Evolutionary conservation across 2,329 filamentous ascomycete genomes (phyloP).

Genomic region (Talaromyces sp.): DNA sequence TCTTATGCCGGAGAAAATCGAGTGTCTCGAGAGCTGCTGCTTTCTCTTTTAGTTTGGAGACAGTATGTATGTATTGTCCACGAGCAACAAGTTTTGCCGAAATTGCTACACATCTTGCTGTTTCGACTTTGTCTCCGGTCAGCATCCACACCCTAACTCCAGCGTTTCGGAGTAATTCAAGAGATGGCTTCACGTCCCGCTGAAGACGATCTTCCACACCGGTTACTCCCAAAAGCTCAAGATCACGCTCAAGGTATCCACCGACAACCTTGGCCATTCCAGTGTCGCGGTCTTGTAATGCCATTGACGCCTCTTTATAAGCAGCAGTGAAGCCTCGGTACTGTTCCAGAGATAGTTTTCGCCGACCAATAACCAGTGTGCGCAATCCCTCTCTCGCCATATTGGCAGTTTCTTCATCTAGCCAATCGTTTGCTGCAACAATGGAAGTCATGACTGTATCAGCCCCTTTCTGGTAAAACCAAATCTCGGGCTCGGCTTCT

Average conservation of each 20-base stretch:
- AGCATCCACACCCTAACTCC: slow-evolving; percentile 99
- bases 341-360: slow-evolving; percentile 70
- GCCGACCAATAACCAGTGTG: slow-evolving; percentile 91
- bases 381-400: slow-evolving; percentile 96
- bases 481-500: slow-evolving; percentile 70
- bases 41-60: slow-evolving; percentile 78
- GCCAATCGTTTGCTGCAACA: slow-evolving; percentile 94
- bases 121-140: slow-evolving; percentile 97
- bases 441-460: slow-evolving; percentile 98
- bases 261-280: slow-evolving; percentile 77
- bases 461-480: slow-evolving; percentile 98
- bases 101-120: slow-evolving; percentile 90
- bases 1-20: slow-evolving; percentile 80
- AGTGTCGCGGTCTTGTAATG: slow-evolving; percentile 73
- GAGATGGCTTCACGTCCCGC: slow-evolving; percentile 87
- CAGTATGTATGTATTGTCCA: slow-evolving; percentile 93
- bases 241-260: slow-evolving; percentile 76
- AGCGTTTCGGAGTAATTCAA: slow-evolving; percentile 92
- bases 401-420: slow-evolving; percentile 98
- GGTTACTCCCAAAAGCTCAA: slow-evolving; percentile 94
- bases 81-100: slow-evolving; percentile 89
- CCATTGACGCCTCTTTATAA: slow-evolving; percentile 75
- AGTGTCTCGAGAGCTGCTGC: slow-evolving; percentile 83
- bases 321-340: slow-evolving; percentile 74
- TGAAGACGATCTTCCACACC: slow-evolving; percentile 97